phyloP scores from a whole-genome alignment of 1,139 yeast species.

The Sugiyamaella xylanicola region DNA sequence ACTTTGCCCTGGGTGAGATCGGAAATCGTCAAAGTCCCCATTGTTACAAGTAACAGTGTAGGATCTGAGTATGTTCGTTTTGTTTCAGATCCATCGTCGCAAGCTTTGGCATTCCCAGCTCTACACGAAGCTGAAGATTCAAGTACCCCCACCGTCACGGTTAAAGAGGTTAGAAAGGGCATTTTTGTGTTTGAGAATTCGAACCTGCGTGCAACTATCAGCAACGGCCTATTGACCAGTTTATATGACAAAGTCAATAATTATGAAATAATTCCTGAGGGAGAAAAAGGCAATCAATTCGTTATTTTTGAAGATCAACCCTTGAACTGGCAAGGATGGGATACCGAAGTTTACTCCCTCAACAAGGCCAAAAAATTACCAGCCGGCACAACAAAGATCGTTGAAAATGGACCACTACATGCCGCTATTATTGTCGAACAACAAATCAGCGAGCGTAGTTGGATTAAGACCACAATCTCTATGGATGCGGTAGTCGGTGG shows the following conservation, averaged over 20 bases:
- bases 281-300: constrained; percentile 66
- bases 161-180: constrained; percentile 46
- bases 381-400: constrained; percentile 44
- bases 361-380: constrained; percentile 60
- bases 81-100: constrained; percentile 8
- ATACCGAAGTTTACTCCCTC: constrained; percentile 84
- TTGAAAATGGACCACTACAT: constrained; percentile 58
- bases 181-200: constrained; percentile 58
- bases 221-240: constrained; percentile 64
- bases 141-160: constrained; percentile 27
- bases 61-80: constrained; percentile 24
- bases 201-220: constrained; percentile 57
- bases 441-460: constrained; percentile 56
- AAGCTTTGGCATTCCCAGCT: constrained; percentile 30
- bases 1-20: constrained; percentile 71
- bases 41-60: constrained; percentile 15
- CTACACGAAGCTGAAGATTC: constrained; percentile 6
- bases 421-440: constrained; percentile 62
- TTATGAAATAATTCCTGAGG: constrained; percentile 70
- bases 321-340: constrained; percentile 94
- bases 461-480: constrained; percentile 70
- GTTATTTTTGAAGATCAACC: constrained; percentile 89
- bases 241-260: constrained; percentile 60
- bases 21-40: constrained; percentile 51
- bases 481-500: constrained; percentile 54